Base-by-base conservation (phyloP, 805 yeast genomes). In the Candida coquimbonensis region DNA sequence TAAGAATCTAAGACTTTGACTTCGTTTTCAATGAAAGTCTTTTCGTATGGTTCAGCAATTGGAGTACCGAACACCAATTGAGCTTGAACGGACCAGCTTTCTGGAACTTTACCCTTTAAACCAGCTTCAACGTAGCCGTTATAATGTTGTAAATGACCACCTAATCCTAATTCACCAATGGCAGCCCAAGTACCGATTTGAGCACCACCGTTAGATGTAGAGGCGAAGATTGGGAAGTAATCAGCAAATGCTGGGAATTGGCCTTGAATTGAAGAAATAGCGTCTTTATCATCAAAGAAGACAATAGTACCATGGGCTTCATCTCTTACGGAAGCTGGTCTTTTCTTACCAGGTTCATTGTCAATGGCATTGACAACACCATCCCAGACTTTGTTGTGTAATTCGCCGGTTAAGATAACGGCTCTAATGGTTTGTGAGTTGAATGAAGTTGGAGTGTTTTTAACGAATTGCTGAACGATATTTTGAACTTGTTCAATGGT, bases 111-210 rank as follows among this genome's bases (percentile, higher is more conserved):
- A 53, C 66, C 72, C 50, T 67, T 63, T 51, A 69, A 51, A 42
- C 69, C 70, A 36, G 57, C 67, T 52, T 65, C 64, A 42, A 75
- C 69, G 40, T 63, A 62, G 40, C 68, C 73, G 59, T 71, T 73
- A 68, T 69, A 76, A 61, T 75, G 80, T 62, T 75, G 81, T 52
- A 75, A 64, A 53, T 72, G 74, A 50, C 68, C 76, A 51, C 79
- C 80, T 38, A 74, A 57, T 41, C 74, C 74, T 46, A 70, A 57
- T 31, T 63, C 65, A 42, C 67, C 64, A 26, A 75, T 61, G 26
- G 74, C 74, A 37, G 75, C 61, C 81, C 81, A 75, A 17, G 72
- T 57, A 51, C 63, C 57, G 50, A 75, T 73, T 63, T 73, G 77
- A 44, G 77, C 77, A 44, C 74, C 71, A 62, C 76, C 76, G 47